Percentiles rank a stretch among this genome's conserved stretches.
Conservation (phyloP, 805 yeast genomes). For the Pichia heedii region DNA sequence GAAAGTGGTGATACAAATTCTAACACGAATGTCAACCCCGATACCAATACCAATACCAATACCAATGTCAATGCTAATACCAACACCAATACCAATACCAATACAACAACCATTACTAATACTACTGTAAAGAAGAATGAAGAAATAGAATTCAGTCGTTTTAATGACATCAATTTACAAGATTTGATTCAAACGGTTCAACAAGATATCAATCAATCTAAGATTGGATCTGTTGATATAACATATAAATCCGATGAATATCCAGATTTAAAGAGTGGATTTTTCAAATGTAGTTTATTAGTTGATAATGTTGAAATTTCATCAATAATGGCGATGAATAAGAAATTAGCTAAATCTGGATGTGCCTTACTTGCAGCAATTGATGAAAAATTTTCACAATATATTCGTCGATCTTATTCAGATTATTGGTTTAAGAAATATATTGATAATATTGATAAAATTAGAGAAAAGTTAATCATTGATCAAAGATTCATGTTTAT, state of each 20-base stretch:
- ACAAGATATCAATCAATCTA: constrained; percentile 8
- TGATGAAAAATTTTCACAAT: background rate
- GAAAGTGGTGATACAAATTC: no score
- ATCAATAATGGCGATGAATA: constrained; percentile 3
- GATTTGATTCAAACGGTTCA: constrained; percentile 5
- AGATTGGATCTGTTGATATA: background rate
- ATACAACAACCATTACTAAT: background rate
- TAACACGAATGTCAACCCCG: no score
- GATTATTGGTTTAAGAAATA: constrained; percentile 6
- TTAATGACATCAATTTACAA: background rate
- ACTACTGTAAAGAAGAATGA: no score
- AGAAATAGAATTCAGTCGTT: no score
- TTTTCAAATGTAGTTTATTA: constrained; percentile 3
- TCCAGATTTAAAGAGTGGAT: background rate
- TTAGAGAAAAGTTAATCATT: background rate
- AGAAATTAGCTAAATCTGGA: constrained; percentile 9
- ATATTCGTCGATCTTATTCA: constrained; percentile 2
- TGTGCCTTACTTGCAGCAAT: constrained; percentile 8
- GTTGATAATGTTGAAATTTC: background rate
- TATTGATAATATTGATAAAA: background rate
- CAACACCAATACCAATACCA: background rate
- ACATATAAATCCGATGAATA: background rate
- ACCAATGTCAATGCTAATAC: no score
- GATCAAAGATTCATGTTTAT: constrained; percentile 3
- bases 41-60: no score